A percentile compares a stretch with the other conserved stretches of the same genome.
Conservation (phyloP, 352 stramenopile genomes). For the Lagenidium giganteum region DNA sequence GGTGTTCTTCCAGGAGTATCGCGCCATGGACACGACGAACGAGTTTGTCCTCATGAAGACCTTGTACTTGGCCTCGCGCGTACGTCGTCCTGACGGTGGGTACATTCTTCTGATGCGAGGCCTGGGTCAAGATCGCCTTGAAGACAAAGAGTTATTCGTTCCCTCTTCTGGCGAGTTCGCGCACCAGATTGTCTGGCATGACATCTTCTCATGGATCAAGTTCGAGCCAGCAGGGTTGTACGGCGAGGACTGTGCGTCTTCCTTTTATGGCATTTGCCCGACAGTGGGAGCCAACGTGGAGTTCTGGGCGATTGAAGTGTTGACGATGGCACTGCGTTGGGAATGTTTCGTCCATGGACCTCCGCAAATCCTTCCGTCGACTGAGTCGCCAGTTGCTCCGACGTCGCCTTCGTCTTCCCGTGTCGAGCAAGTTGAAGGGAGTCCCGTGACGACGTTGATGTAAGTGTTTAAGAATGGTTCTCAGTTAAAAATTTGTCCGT, state of each 20-base stretch:
- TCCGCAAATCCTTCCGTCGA: slow-evolving; percentile 3
- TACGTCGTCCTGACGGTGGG: slow-evolving; percentile 1
- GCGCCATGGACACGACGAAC: slow-evolving; percentile 17
- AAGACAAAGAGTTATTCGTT: slow-evolving; percentile 19
- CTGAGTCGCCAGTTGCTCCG: background rate
- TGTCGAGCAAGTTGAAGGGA: background rate
- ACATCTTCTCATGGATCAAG: slow-evolving; percentile 22
- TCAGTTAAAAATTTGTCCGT: too few species aligned
- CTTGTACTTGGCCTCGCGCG: slow-evolving; percentile 12
- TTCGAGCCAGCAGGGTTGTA: slow-evolving; percentile 22
- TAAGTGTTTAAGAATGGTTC: background rate
- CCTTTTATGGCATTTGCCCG: slow-evolving; percentile 26
- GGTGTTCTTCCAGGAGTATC: slow-evolving; percentile 23
- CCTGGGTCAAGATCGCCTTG: slow-evolving; percentile 24
- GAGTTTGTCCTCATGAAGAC: slow-evolving; percentile 20
- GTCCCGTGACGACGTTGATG: background rate
- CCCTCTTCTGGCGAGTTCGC: slow-evolving; percentile 4
- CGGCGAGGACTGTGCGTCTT: slow-evolving; percentile 24
- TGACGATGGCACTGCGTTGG: slow-evolving; percentile 34
- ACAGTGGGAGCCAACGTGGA: slow-evolving; percentile 29
- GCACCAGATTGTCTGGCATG: slow-evolving; percentile 18
- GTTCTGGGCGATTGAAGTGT: slow-evolving; percentile 39
- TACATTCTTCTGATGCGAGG: slow-evolving; percentile 20
- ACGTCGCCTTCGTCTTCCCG: background rate
- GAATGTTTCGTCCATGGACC: slow-evolving; percentile 29